Evolutionary conservation across 225 moss, liverwort and hornwort genomes (phyloP).

Genomic region (Straminergon stramineum): DNA sequence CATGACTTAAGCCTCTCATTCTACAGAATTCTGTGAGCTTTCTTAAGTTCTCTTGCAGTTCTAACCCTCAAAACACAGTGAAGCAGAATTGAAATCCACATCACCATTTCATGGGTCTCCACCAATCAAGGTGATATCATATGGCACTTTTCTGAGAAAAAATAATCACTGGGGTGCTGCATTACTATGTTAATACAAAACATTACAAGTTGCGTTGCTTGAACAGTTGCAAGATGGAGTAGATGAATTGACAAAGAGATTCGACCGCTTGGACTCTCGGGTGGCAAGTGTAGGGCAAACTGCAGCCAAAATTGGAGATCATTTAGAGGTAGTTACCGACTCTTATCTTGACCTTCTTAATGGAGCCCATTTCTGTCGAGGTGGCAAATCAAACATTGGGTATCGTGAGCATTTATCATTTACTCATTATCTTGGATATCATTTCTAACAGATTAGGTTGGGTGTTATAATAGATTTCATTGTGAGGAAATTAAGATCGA

Average conservation of each 20-base stretch:
- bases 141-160: too few species aligned
- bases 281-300: slow-evolving; percentile 75
- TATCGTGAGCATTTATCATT: not conserved
- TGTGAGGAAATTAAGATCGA: not conserved
- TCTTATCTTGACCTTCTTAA: not conserved
- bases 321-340: slow-evolving; percentile 44
- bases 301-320: slow-evolving; percentile 86
- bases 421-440: not conserved
- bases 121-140: not conserved
- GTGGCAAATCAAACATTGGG: not conserved
- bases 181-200: not conserved
- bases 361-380: not conserved
- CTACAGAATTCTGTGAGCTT: not conserved
- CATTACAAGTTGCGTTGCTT: not conserved
- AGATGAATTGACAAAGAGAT: slow-evolving; percentile 48
- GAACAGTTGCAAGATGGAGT: slow-evolving; percentile 68
- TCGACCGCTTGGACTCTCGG: slow-evolving; percentile 71
- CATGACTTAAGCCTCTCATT: not conserved
- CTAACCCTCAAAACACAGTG: not conserved
- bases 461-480: too few species aligned
- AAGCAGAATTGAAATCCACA: not conserved
- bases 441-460: not conserved
- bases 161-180: not conserved
- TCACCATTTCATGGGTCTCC: not conserved
- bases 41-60: not conserved